Base-by-base conservation (phyloP, 768 basidiomycete species). In the Naematelia encephala region DNA sequence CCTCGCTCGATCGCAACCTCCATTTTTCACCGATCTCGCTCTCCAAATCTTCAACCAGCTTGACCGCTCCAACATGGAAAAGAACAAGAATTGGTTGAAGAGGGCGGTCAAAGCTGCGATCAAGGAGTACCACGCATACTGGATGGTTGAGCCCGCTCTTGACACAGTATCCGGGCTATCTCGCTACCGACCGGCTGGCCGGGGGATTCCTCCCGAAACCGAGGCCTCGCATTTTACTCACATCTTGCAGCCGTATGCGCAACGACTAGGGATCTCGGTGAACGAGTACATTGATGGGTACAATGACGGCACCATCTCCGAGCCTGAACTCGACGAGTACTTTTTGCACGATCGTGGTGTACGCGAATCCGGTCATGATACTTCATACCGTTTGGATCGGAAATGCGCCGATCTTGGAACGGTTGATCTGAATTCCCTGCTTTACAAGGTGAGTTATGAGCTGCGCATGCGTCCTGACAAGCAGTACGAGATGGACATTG, bases 221-320 rank as follows among this genome's bases (percentile, higher is more conserved):
- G 96, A 99, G 77, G 96, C 96, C 1, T 88, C 88, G 5, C 96
- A 99, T 80, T 99, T 99, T 78, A 97, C 92, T 1, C 92, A 96
- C 74, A 88, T 98, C 70, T 85, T 99, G 48, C 91, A 96, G 78
- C 96, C 96, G 1, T 98, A 84, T 72, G 96, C 96, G 29, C 82
- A 82, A 54, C 93, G 94, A 79, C 87, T 92, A 63, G 91, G 94
- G 3, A 82, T 99, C 43, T 91, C 90, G 10, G 86, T 98, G 59
- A 84, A 90, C 70, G 96, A 99, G 79, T 99, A 96, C 79, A 93
- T 88, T 77, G 91, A 97, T 78, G 87, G 87, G 72, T 99, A 98
- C 81, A 96, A 92, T 77, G 84, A 87, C 44, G 89, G 88, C 12
- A 74, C 82, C 30, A 80, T 98, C 72, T 82, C 85, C 65, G 92